These are phyloP conservation scores for Hypoxylon sp. DNA, from an alignment of 2,329 filamentous ascomycete species.

Conservation along the genomic window DNA sequence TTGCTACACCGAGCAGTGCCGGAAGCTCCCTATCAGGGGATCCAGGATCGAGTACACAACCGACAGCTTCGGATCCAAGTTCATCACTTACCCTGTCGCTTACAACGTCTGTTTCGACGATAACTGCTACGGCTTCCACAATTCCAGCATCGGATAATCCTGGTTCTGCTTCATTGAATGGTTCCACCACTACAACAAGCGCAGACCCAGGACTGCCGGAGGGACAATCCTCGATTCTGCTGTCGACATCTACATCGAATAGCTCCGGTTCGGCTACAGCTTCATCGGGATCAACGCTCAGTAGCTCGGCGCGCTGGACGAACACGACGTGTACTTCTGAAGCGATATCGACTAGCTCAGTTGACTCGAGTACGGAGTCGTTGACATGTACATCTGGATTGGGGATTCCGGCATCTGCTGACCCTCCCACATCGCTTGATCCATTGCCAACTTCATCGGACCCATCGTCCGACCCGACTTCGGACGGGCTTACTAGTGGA, in stretches of 20 bases:
- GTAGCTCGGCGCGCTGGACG: conserved; percentile 33
- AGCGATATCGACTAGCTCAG: conserved; percentile 11
- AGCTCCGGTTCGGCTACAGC: conserved; percentile 13
- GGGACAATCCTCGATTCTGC: conserved; percentile 7
- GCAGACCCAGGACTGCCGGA: conserved; percentile 9
- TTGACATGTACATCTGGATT: conserved; percentile 9
- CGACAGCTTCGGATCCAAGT: conserved; percentile 9
- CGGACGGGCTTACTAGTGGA: conserved; percentile 1
- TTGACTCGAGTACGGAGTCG: conserved; percentile 5
- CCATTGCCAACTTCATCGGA: conserved; percentile 3
- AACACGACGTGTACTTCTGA: conserved; percentile 29
- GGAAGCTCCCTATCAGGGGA: conserved; percentile 10
- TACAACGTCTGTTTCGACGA: conserved; percentile 11
- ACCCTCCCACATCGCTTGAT: conserved; percentile 16
- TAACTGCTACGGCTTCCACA: not conserved
- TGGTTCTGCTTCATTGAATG: conserved; percentile 12
- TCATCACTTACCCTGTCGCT: conserved; percentile 13
- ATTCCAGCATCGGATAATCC: not conserved
- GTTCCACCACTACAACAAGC: conserved; percentile 5
- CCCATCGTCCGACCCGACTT: conserved; percentile 11
- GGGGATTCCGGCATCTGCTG: not conserved
- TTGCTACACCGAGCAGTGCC: conserved; percentile 6
- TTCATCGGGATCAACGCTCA: not conserved
- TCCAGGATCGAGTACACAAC: conserved; percentile 7
- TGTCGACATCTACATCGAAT: conserved; percentile 27